phyloP scores from a whole-genome alignment of 495 filamentous ascomycete genomes.

The Choiromyces venosus region DNA sequence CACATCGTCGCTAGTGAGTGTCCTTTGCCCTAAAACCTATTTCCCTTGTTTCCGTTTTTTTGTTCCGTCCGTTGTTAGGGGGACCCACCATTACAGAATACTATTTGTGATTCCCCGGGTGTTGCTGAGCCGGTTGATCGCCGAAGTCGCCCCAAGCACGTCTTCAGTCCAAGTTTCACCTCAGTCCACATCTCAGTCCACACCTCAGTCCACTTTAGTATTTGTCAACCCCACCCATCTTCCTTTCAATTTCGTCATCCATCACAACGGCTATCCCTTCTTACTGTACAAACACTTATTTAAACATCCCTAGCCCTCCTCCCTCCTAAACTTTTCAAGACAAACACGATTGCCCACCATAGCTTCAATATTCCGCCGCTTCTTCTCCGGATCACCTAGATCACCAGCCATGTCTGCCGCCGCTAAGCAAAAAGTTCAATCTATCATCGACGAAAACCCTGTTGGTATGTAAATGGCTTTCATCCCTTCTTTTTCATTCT shows the following conservation, averaged over 20 bases:
- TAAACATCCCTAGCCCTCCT: background rate
- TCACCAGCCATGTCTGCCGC: constrained; percentile 59
- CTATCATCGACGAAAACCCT: constrained; percentile 83
- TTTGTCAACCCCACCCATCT: background rate
- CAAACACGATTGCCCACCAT: constrained; percentile 52
- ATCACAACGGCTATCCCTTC: background rate
- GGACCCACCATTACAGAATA: too few species aligned
- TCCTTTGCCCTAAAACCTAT: too few species aligned
- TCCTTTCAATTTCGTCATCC: background rate
- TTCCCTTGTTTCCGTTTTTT: too few species aligned
- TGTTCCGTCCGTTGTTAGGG: too few species aligned
- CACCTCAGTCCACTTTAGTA: background rate
- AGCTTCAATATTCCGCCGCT: constrained; percentile 66
- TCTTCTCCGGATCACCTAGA: constrained; percentile 62
- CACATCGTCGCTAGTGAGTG: too few species aligned
- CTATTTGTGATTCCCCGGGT: background rate
- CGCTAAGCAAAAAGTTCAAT: constrained; percentile 77
- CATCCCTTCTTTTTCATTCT: background rate
- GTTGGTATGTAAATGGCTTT: constrained; percentile 59
- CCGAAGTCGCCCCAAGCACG: background rate
- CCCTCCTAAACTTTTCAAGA: constrained; percentile 17
- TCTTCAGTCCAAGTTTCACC: background rate
- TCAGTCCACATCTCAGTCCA: constrained; percentile 7
- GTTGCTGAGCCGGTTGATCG: background rate
- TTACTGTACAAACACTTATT: background rate